Evolutionary conservation across 306 rosid genomes (phyloP), one percentile per base, ranked within the genome.

Genomic region (Trifolium pratense): DNA sequence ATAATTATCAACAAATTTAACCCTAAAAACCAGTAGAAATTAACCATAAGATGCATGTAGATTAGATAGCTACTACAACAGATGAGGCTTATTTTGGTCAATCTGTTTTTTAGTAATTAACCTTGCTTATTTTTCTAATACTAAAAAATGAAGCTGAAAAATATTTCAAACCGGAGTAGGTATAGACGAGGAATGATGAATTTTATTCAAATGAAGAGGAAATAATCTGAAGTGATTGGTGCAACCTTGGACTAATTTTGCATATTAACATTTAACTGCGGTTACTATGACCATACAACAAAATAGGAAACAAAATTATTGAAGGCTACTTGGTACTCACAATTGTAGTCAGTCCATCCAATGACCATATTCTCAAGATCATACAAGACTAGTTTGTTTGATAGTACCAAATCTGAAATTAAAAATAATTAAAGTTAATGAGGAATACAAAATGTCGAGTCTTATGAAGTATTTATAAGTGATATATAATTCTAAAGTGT

Each of bases 321-420:
- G 73, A 76, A 77, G 34, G 78, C 40, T 46, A 60, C 12, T 45
- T 14, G 60, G 66, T 79, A 91, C 97, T 91, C 81, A 91, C 97
- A 91, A 77, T 91, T 87, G 80, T 82, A 85, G 37, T 87, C 89
- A 0, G 87, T 75, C 97, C 97, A 91, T 57, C 97, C 97, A 56
- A 91, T 76, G 62, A 57, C 75, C 83, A 87, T 84, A 73, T 86
- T 84, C 78, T 84, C 92, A 65, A 89, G 89, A 80, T 91, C 97
- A 25, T 89, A 91, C 60, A 89, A 2, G 39, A 91, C 87, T 15
- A 91, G 80, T 83, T 80, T 91, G 81, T 91, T 91, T 29, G 97
- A 87, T 55, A 91, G 92, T 56, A 87, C 89, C 85, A 91, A 70
- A 87, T 89, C 95, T 91, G 92, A 69, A 78, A 75, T 66, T 72